phyloP scores from a whole-genome alignment of 441 rosid genomes.

The Macaranga tanarius region DNA sequence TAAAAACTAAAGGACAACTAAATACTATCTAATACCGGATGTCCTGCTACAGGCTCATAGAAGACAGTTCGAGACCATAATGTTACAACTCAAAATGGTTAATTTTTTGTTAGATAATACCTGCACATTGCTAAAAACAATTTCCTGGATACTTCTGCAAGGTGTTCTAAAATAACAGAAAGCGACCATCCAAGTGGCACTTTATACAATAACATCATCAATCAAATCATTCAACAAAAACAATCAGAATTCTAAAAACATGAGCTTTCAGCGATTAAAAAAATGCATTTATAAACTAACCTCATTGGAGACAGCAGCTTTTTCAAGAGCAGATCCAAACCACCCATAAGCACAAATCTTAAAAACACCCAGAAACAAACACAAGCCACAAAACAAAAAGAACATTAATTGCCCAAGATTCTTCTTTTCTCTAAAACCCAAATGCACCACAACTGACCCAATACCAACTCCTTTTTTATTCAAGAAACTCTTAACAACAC shows the following conservation, averaged over 20 bases:
- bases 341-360: constrained; percentile 84
- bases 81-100: background rate
- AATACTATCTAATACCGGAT: background rate
- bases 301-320: constrained; percentile 47
- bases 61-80: background rate
- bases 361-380: constrained; percentile 80
- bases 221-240: background rate
- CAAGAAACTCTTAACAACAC: constrained; percentile 40
- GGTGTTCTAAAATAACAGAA: constrained; percentile 3
- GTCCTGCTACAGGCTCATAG: background rate
- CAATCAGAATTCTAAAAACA: background rate
- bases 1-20: background rate
- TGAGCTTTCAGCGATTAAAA: background rate
- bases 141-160: background rate
- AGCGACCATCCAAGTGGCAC: constrained; percentile 8
- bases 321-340: constrained; percentile 84
- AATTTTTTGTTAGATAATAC: background rate
- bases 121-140: background rate
- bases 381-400: constrained; percentile 66
- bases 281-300: constrained; percentile 26
- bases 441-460: constrained; percentile 56
- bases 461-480: constrained; percentile 41
- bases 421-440: constrained; percentile 67
- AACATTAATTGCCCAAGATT: constrained; percentile 83
- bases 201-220: background rate